Evolutionary conservation across 257 asterid genomes (phyloP).

Genomic region (Plantago elongata): DNA sequence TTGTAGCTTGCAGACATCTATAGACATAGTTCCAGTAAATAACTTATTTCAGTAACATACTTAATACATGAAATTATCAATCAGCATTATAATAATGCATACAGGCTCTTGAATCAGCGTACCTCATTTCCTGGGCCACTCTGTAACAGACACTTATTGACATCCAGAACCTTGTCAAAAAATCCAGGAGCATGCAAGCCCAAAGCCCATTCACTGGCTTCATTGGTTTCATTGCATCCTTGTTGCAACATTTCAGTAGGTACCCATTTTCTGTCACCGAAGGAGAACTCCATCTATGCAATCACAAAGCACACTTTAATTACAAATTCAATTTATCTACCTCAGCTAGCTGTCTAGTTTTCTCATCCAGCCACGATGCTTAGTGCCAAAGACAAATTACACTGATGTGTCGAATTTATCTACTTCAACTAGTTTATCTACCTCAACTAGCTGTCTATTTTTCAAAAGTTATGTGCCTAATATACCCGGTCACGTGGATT

Average conservation of each 20-base stretch:
- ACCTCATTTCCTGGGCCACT: slow-evolving; percentile 82
- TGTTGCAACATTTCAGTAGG: slow-evolving; percentile 57
- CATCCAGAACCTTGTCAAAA: slow-evolving; percentile 84
- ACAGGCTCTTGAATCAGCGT: slow-evolving; percentile 12
- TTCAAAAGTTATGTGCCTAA: too few species aligned
- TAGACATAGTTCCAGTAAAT: not conserved
- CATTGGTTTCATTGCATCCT: slow-evolving; percentile 33
- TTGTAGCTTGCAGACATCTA: slow-evolving; percentile 3
- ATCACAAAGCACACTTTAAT: slow-evolving; percentile 17
- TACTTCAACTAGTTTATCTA: too few species aligned
- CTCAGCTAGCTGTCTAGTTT: slow-evolving; percentile 8
- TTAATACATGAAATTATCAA: not conserved
- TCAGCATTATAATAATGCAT: slow-evolving; percentile 1
- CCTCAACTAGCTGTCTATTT: too few species aligned
- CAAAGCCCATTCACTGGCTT: slow-evolving; percentile 44
- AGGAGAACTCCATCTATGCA: slow-evolving; percentile 93
- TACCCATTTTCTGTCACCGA: slow-evolving; percentile 80
- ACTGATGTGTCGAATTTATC: too few species aligned
- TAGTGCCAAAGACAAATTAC: slow-evolving; percentile 9
- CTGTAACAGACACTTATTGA: slow-evolving; percentile 75
- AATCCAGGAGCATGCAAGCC: slow-evolving; percentile 97
- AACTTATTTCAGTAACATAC: slow-evolving; percentile 8
- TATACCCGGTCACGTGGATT: too few species aligned
- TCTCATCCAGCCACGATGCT: slow-evolving; percentile 14
- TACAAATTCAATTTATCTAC: not conserved